These are phyloP conservation scores for Cytospora schulzeri DNA, from an alignment of 2,329 filamentous ascomycete species.

Conservation along the genomic window DNA sequence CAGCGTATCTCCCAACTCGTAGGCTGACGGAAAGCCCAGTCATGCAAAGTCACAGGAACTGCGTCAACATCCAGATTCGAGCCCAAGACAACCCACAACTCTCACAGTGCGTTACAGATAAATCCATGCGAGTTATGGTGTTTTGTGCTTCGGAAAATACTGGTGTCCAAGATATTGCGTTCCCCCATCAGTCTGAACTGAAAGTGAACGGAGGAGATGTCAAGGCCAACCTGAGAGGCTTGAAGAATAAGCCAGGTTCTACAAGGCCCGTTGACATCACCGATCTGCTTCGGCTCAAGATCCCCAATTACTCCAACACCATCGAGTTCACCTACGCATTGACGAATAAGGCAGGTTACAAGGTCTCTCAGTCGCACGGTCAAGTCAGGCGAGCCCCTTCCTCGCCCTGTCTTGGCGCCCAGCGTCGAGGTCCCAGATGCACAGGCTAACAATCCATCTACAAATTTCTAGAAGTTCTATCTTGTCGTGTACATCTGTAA, in stretches of 20 bases:
- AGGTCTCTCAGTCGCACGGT: slow-evolving; percentile 22
- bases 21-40: slow-evolving; percentile 40
- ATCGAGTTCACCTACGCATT: slow-evolving; percentile 90
- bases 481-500: slow-evolving; percentile 76
- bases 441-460: slow-evolving; percentile 13
- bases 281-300: slow-evolving; percentile 67
- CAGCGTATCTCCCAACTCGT: neutral
- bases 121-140: slow-evolving; percentile 73
- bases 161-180: slow-evolving; percentile 75
- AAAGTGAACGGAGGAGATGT: slow-evolving; percentile 87
- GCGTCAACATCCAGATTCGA: slow-evolving; percentile 48
- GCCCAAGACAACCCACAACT: slow-evolving; percentile 55
- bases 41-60: slow-evolving; percentile 58
- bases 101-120: slow-evolving; percentile 59
- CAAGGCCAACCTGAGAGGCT: slow-evolving; percentile 87
- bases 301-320: slow-evolving; percentile 70
- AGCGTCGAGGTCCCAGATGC: neutral
- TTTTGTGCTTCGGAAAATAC: slow-evolving; percentile 74
- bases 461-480: slow-evolving; percentile 64
- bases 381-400: slow-evolving; percentile 29
- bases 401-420: slow-evolving; percentile 15
- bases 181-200: slow-evolving; percentile 90
- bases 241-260: slow-evolving; percentile 95
- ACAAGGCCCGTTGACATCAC: slow-evolving; percentile 94
- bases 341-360: slow-evolving; percentile 70